Percentiles rank a stretch among this genome's conserved stretches.
These are phyloP conservation scores for Kodamaea arcana DNA, from an alignment of 1,139 yeast genomes.

Conservation along the genomic window DNA sequence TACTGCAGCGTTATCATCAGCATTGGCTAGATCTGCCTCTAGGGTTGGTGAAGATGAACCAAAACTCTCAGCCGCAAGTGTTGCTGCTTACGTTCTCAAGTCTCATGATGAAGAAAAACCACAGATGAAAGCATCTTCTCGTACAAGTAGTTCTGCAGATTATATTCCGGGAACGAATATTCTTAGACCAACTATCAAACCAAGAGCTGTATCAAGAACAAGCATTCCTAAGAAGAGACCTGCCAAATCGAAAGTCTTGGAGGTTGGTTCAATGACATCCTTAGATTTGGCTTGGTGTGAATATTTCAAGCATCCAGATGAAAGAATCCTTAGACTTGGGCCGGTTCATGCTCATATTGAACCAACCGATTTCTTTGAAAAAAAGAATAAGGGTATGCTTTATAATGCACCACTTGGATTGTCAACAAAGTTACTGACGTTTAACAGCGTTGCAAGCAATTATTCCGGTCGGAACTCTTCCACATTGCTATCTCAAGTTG, in stretches of 20 bases:
- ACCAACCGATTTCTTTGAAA: slow-evolving; percentile 50
- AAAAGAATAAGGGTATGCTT: slow-evolving; percentile 51
- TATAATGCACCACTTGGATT: slow-evolving; percentile 59
- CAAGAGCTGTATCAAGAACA: slow-evolving; percentile 30
- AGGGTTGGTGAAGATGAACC: background rate
- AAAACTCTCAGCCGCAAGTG: slow-evolving; percentile 36
- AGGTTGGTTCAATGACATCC: slow-evolving; percentile 53
- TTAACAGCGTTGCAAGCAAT: slow-evolving; percentile 7
- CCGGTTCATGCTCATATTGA: slow-evolving; percentile 36
- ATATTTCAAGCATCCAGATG: slow-evolving; percentile 58
- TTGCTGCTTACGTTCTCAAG: slow-evolving; percentile 43
- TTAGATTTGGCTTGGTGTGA: slow-evolving; percentile 68
- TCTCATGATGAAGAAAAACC: slow-evolving; percentile 22
- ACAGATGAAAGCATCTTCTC: slow-evolving; percentile 6
- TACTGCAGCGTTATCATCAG: background rate
- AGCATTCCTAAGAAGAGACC: slow-evolving; percentile 16
- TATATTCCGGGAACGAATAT: slow-evolving; percentile 59
- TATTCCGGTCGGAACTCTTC: slow-evolving; percentile 23
- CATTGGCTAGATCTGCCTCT: background rate
- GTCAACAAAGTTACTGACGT: slow-evolving; percentile 20
- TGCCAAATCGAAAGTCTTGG: slow-evolving; percentile 28
- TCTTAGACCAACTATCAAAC: slow-evolving; percentile 48
- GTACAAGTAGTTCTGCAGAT: slow-evolving; percentile 19
- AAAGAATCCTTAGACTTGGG: slow-evolving; percentile 68
- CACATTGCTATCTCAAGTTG: slow-evolving; percentile 52